Percentiles rank a stretch among this genome's conserved stretches.
phyloP scores from a whole-genome alignment of 208 protist species.

The Crithidia acanthocephali region DNA sequence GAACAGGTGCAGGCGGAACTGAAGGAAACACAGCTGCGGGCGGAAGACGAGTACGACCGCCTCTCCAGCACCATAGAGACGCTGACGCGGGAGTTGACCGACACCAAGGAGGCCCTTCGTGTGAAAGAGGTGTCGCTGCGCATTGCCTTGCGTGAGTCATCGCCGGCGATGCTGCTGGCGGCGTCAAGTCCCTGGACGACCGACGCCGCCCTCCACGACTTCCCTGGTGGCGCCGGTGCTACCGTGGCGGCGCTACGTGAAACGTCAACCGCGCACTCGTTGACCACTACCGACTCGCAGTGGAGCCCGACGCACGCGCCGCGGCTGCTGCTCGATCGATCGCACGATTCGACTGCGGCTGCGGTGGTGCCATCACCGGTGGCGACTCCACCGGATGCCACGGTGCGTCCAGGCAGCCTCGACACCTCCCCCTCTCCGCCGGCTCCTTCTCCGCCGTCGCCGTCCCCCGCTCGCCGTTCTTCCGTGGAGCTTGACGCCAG shows the following conservation, averaged over 20 bases:
- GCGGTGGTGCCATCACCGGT: background rate
- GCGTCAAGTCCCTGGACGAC: background rate
- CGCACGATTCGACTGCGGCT: background rate
- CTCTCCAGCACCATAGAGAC: constrained; percentile 22
- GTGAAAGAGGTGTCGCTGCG: constrained; percentile 55
- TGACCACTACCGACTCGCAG: background rate
- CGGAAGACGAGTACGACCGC: constrained; percentile 36
- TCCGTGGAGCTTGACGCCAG: background rate
- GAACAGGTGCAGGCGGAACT: constrained; percentile 33
- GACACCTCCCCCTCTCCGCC: constrained; percentile 3
- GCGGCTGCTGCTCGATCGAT: background rate
- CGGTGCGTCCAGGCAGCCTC: background rate
- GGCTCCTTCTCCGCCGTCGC: background rate
- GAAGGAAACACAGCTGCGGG: constrained; percentile 16
- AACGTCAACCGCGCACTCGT: too few species aligned
- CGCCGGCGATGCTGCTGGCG: background rate
- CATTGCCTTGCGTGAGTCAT: constrained; percentile 43
- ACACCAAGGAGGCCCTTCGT: constrained; percentile 31
- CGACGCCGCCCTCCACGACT: background rate
- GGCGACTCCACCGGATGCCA: background rate
- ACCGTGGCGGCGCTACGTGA: background rate
- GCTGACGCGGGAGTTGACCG: constrained; percentile 29
- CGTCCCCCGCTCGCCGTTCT: background rate
- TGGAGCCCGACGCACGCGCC: background rate
- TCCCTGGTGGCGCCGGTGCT: background rate